Percentiles rank a stretch among this genome's conserved stretches.
These are phyloP conservation scores for Backusella westeae DNA, from an alignment of 192 early-diverging fungal species.

Conservation along the genomic window DNA sequence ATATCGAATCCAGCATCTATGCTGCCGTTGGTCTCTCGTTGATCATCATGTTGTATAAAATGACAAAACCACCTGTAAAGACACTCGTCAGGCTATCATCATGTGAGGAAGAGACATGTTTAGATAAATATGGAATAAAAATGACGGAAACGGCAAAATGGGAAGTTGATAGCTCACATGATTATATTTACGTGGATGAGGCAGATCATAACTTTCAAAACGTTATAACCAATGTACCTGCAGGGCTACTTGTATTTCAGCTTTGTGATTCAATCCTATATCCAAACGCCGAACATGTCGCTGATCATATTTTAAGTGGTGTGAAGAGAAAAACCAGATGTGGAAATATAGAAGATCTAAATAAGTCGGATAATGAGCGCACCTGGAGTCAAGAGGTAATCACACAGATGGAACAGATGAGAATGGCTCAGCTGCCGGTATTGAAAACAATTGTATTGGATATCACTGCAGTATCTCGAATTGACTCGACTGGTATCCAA, in stretches of 20 bases:
- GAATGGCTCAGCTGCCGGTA: conserved; percentile 32
- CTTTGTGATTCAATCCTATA: conserved; percentile 67
- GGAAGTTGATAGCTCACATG: neutral
- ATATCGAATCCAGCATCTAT: conserved; percentile 70
- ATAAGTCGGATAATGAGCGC: conserved; percentile 9
- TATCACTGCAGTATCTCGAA: conserved; percentile 67
- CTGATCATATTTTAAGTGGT: conserved; percentile 44
- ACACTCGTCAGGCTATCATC: conserved; percentile 38
- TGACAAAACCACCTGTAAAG: conserved; percentile 65
- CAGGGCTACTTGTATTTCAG: conserved; percentile 72
- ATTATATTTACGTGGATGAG: conserved; percentile 28
- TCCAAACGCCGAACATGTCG: conserved; percentile 64
- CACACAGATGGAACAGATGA: conserved; percentile 32
- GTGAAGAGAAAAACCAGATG: conserved; percentile 20
- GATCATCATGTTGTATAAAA: conserved; percentile 67
- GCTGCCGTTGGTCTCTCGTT: conserved; percentile 68
- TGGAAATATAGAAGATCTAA: conserved; percentile 11
- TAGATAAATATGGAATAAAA: neutral
- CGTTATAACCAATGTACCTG: conserved; percentile 27
- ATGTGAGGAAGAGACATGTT: neutral
- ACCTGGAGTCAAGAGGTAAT: conserved; percentile 16
- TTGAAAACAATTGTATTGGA: conserved; percentile 81
- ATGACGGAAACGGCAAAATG: neutral
- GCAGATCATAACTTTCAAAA: conserved; percentile 18
- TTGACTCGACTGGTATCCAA: conserved; percentile 84